Base-by-base conservation (phyloP, 306 rosid species). In the Prinsepia uniflora region DNA sequence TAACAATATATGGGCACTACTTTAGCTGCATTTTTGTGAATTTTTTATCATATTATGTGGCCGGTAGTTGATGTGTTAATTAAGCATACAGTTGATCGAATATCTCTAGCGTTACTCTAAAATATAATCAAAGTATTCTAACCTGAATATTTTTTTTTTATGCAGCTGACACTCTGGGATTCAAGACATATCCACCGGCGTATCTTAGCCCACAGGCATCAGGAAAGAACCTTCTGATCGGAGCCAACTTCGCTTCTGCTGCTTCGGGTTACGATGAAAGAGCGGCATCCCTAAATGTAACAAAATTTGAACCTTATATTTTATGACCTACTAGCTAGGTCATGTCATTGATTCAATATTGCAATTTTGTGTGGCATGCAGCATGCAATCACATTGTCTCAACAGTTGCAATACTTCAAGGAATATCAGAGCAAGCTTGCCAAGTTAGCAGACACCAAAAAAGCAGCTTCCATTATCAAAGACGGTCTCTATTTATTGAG, bases 221-320 rank as follows among this genome's bases (percentile, higher is more conserved):
- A 40, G 97, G 99, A 78, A 87, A 91, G 68, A 91, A 86, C 76
- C 97, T 95, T 43, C 93, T 95, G 53, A 73, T 82, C 68, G 99
- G 99, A 70, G 91, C 87, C 54, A 95, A 95, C 83, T 95, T 95
- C 75, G 99, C 97, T 73, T 95, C 99, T 43, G 99, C 97, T 84
- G 97, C 93, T 30, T 89, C 99, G 7, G 97, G 99, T 73, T 95
- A 89, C 59, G 99, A 95, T 73, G 93, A 95, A 71, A 82, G 70
- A 18, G 96, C 99, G 74, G 95, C 97, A 53, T 10, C 0, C 54
- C 64, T 82, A 69, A 95, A 80, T 79, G 99, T 95, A 83, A 82
- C 2, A 30, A 3, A 71, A 60, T 5, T 17, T 6, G 40, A 10
- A 7, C 48, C 15, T 53, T 64, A 57, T 39, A 30, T 30, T 30